A percentile compares a stretch with the other conserved stretches of the same genome.
phyloP scores from a whole-genome alignment of 2,329 filamentous ascomycete genomes.

The Trichoderma oligosporum region DNA sequence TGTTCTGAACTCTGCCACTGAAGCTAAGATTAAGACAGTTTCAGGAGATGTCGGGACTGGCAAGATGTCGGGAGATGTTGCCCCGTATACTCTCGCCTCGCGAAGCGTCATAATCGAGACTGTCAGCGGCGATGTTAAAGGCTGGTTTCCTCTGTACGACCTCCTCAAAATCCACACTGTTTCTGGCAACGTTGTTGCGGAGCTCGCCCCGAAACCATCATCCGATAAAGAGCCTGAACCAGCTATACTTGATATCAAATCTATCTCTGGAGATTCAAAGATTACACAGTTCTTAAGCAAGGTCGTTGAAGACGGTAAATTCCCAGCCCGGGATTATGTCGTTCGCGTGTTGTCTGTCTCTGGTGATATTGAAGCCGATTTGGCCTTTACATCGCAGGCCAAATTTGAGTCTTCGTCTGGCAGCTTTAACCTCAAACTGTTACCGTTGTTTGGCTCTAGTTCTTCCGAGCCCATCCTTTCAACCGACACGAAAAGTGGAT shows the following conservation, averaged over 20 bases:
- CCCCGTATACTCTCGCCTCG: slow-evolving; percentile 42
- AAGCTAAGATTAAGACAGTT: slow-evolving; percentile 34
- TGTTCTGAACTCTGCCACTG: slow-evolving; percentile 31
- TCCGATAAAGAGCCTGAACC: slow-evolving; percentile 34
- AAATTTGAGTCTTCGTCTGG: slow-evolving; percentile 41
- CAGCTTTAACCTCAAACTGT: slow-evolving; percentile 37
- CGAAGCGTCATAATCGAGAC: slow-evolving; percentile 42
- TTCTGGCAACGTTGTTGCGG: slow-evolving; percentile 42
- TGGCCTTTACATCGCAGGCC: slow-evolving; percentile 39
- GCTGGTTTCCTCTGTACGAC: slow-evolving; percentile 51
- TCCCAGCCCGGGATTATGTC: slow-evolving; percentile 47
- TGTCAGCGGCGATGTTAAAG: slow-evolving; percentile 42
- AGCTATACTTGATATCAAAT: slow-evolving; percentile 40
- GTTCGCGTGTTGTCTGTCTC: slow-evolving; percentile 44
- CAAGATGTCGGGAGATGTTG: slow-evolving; percentile 26
- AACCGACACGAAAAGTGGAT: slow-evolving; percentile 45
- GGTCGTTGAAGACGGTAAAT: slow-evolving; percentile 24
- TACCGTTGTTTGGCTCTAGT: slow-evolving; percentile 40
- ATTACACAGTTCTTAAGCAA: slow-evolving; percentile 40
- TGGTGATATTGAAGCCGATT: slow-evolving; percentile 39
- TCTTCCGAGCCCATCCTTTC: slow-evolving; percentile 31
- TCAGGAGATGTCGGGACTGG: slow-evolving; percentile 39
- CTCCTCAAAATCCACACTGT: slow-evolving; percentile 42
- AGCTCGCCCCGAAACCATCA: slow-evolving; percentile 41
- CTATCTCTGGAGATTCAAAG: slow-evolving; percentile 43